Base-by-base conservation (phyloP, 2,329 filamentous ascomycete genomes). In the Calonectria crousiana region DNA sequence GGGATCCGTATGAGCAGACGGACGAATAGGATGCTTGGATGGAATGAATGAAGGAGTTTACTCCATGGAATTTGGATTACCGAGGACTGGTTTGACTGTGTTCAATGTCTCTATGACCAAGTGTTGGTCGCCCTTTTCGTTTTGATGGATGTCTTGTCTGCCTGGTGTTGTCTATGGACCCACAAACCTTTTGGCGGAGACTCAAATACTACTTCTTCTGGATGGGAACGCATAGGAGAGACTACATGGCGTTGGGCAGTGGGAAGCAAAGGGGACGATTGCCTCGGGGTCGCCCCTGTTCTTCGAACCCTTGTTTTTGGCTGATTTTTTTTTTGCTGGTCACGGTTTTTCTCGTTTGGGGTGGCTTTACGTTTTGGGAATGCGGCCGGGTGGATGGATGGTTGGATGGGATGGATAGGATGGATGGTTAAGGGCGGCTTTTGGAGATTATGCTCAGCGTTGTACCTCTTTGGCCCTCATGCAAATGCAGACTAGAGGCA, bases 201-300 rank as follows among this genome's bases (percentile, higher is more conserved):
- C 36, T 36, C 34, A 62, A 62, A 14, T 62, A 62, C 36, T 62
- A 68, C 41, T 52, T 68, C 41, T 52, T 68, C 34, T 52, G 75
- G 75, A 75, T 67, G 72, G 75, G 69, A 78, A 77, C 69, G 67
- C 65, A 75, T 71, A 67, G 67, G 52, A 73, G 79, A 76, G 67
- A 75, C 73, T 73, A 74, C 65, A 74, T 75, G 79, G 79, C 79
- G 79, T 81, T 81, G 74, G 77, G 68, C 72, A 75, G 73, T 26
- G 66, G 78, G 72, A 73, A 72, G 72, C 56, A 72, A 75, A 56
- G 65, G 73, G 71, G 60, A 67, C 68, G 73, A 74, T 71, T 58
- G 62, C 56, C 56, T 74, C 74, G 60, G 36, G 60, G 68, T 67
- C 68, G 64, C 34, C 53, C 69, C 34, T 51, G 11, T 30, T 26